Percentiles rank a stretch among this genome's conserved stretches.
phyloP scores from a whole-genome alignment of 2,329 filamentous ascomycete species.

The Cladorrhinum sp. region DNA sequence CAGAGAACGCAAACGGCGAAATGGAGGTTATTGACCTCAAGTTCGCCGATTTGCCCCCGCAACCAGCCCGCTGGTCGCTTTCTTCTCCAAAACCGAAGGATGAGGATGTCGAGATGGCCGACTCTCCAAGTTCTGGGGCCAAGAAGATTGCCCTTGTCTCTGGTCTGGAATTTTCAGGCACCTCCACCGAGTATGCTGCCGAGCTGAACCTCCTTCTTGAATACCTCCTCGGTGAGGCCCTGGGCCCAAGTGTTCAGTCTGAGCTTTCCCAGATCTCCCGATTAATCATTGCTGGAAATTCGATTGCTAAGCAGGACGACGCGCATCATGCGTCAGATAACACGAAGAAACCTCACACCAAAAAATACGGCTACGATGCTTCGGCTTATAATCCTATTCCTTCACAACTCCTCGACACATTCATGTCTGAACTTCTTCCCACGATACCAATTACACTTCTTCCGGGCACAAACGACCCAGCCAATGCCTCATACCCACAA shows the following conservation, averaged over 20 bases:
- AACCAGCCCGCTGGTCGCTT: constrained; percentile 75
- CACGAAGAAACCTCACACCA: constrained; percentile 51
- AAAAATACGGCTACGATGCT: constrained; percentile 94
- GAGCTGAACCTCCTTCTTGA: constrained; percentile 77
- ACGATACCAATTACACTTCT: constrained; percentile 86
- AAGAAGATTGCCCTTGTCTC: constrained; percentile 80
- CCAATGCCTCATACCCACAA: constrained; percentile 85
- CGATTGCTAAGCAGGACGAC: constrained; percentile 52
- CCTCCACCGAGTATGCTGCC: constrained; percentile 67
- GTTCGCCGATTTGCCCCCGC: constrained; percentile 79
- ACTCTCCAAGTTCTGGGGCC: constrained; percentile 10
- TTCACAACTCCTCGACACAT: constrained; percentile 77
- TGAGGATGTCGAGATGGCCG: constrained; percentile 59
- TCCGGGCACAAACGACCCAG: constrained; percentile 79
- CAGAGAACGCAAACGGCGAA: constrained; percentile 86
- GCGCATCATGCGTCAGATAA: constrained; percentile 29
- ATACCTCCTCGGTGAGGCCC: constrained; percentile 80
- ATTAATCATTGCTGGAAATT: constrained; percentile 89
- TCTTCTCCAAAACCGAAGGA: constrained; percentile 46
- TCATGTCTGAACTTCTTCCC: constrained; percentile 77
- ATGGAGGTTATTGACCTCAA: constrained; percentile 90
- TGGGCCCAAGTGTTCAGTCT: constrained; percentile 58
- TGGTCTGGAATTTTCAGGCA: constrained; percentile 78
- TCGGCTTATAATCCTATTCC: constrained; percentile 83
- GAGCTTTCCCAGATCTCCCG: constrained; percentile 69